phyloP scores from a whole-genome alignment of 371 early-diverging fungal species.

The Choanephora cucurbitarum region DNA sequence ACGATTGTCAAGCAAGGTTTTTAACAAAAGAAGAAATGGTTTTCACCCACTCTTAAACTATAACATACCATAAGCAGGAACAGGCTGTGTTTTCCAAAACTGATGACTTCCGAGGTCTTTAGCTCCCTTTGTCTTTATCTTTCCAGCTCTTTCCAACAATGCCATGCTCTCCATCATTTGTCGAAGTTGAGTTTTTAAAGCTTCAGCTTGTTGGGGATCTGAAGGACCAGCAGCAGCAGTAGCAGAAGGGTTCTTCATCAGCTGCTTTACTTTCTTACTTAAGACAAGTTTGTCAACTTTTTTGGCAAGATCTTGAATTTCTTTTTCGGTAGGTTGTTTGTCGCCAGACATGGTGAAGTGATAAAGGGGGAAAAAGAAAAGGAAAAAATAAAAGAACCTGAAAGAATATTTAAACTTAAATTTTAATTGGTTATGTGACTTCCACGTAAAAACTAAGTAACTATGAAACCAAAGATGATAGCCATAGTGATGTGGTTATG shows the following conservation, averaged over 20 bases:
- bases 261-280: constrained; percentile 11
- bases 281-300: constrained; percentile 29
- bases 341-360: constrained; percentile 12
- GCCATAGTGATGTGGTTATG: too few relatives aligned
- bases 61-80: constrained; percentile 68
- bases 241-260: constrained; percentile 15
- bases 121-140: constrained; percentile 22
- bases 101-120: constrained; percentile 71
- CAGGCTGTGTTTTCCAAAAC: constrained; percentile 98
- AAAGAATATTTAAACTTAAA: background rate
- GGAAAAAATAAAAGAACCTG: background rate
- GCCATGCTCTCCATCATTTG: constrained; percentile 45
- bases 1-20: background rate
- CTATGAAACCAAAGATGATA: background rate
- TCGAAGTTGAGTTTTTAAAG: constrained; percentile 34
- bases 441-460: background rate
- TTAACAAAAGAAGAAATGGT: too few relatives aligned
- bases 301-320: constrained; percentile 30
- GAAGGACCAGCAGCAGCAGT: constrained; percentile 1
- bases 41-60: background rate
- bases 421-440: background rate
- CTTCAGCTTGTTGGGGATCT: constrained; percentile 16
- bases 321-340: constrained; percentile 29
- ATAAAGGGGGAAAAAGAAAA: background rate
- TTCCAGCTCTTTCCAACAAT: constrained; percentile 32